Conservation (phyloP, 257 asterid genomes). For the Paraleonurus japonicus region DNA sequence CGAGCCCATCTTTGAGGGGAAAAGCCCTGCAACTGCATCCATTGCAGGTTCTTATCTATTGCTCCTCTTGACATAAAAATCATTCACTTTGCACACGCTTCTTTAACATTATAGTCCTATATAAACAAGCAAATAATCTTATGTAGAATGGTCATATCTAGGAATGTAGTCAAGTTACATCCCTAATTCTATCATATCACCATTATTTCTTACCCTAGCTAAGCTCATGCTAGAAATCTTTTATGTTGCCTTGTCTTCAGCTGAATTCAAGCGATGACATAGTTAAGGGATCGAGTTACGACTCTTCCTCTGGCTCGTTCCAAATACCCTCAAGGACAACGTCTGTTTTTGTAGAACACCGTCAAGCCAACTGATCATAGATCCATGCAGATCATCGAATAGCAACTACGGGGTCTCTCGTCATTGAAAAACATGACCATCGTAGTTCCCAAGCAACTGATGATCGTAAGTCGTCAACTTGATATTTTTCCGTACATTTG, state of each 20-base stretch:
- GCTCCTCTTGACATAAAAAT: background rate
- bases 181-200: background rate
- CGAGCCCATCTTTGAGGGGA: conserved; percentile 49
- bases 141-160: no score
- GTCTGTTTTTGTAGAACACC: conserved; percentile 68
- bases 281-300: conserved; percentile 64
- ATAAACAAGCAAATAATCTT: no score
- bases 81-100: background rate
- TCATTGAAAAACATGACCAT: no score
- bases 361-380: conserved; percentile 43
- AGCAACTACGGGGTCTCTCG: background rate
- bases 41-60: conserved; percentile 52
- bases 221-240: background rate
- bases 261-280: conserved; percentile 59
- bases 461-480: no score
- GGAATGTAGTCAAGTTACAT: no score
- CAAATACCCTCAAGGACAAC: conserved; percentile 73
- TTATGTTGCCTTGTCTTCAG: conserved; percentile 32
- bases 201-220: background rate
- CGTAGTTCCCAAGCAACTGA: no score
- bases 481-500: no score
- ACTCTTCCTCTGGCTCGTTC: conserved; percentile 66
- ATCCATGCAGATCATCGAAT: no score
- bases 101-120: background rate
- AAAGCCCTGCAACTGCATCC: conserved; percentile 76